Evolutionary conservation across 805 yeast genomes (phyloP), one percentile per base, ranked within the genome.

Genomic region (Geotrichum ghanense): DNA sequence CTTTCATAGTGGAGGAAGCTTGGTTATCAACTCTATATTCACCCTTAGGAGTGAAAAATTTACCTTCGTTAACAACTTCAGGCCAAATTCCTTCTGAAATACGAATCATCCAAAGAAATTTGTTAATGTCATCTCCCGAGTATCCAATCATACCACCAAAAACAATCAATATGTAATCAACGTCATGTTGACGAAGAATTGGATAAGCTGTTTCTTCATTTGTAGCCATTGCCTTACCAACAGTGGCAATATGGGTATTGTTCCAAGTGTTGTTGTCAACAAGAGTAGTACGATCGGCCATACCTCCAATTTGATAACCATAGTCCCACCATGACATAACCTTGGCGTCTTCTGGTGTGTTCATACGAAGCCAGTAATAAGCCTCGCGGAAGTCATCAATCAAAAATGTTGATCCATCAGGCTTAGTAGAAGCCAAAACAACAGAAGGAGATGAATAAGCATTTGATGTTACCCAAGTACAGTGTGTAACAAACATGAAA

Each of bases 241-340:
- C 98, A 14, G 97, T 88, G 55, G 98, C 99, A 66, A 92, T 92
- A 64, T 92, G 99, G 3, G 99, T 92, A 71, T 92, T 92, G 65
- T 92, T 92, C 99, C 99, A 92, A 9, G 99, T 92, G 69, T 92
- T 92, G 75, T 92, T 92, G 66, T 92, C 99, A 35, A 92, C 99
- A 56, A 92, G 74, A 3, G 99, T 92, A 53, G 97, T 90, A 62
- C 99, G 79, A 68, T 92, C 98, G 42, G 98, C 98, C 97, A 92
- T 92, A 52, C 99, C 99, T 57, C 98, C 98, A 59, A 92, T 92
- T 71, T 92, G 99, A 67, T 92, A 92, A 47, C 99, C 99, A 62
- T 92, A 92, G 71, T 92, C 99, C 99, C 99, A 92, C 99, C 99
- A 92, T 9, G 97, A 82, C 83, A 94, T 87, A 51, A 92, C 84